Conservation (phyloP, 2,329 filamentous ascomycete species). For the Alternaria burnsii region DNA sequence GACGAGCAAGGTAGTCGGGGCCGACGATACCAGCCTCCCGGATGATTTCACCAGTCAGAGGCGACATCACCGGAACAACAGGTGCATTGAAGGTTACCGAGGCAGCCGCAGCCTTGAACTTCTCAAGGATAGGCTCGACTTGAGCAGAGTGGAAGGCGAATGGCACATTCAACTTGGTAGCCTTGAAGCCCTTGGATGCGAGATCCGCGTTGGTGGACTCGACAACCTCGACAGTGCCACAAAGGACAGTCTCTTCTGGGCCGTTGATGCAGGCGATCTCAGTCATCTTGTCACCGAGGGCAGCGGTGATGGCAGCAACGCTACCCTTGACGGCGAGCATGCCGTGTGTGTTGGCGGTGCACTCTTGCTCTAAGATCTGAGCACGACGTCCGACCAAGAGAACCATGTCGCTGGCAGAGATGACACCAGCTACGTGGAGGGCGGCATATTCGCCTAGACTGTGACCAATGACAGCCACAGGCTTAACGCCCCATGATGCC, state of each 20-base stretch:
- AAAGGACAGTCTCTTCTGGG: slow-evolving; percentile 77
- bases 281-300: slow-evolving; percentile 59
- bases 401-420: slow-evolving; percentile 75
- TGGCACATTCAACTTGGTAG: slow-evolving; percentile 69
- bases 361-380: slow-evolving; percentile 69
- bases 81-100: slow-evolving; percentile 67
- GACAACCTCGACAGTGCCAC: slow-evolving; percentile 68
- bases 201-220: slow-evolving; percentile 62
- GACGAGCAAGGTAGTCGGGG: slow-evolving; percentile 69
- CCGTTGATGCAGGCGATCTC: slow-evolving; percentile 79
- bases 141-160: slow-evolving; percentile 74
- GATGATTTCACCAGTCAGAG: slow-evolving; percentile 69
- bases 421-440: slow-evolving; percentile 73
- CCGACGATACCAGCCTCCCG: slow-evolving; percentile 65
- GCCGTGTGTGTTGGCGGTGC: slow-evolving; percentile 71
- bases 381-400: slow-evolving; percentile 76
- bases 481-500: slow-evolving; percentile 63
- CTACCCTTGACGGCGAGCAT: slow-evolving; percentile 69
- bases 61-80: slow-evolving; percentile 70
- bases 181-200: slow-evolving; percentile 64
- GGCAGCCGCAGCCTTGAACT: slow-evolving; percentile 65
- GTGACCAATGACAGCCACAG: slow-evolving; percentile 62
- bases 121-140: slow-evolving; percentile 68
- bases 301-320: slow-evolving; percentile 62
- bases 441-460: slow-evolving; percentile 79